A percentile compares a stretch with the other conserved stretches of the same genome.
These are phyloP conservation scores for Vitellaria paradoxa DNA, from an alignment of 179 eudicot species.

Conservation along the genomic window DNA sequence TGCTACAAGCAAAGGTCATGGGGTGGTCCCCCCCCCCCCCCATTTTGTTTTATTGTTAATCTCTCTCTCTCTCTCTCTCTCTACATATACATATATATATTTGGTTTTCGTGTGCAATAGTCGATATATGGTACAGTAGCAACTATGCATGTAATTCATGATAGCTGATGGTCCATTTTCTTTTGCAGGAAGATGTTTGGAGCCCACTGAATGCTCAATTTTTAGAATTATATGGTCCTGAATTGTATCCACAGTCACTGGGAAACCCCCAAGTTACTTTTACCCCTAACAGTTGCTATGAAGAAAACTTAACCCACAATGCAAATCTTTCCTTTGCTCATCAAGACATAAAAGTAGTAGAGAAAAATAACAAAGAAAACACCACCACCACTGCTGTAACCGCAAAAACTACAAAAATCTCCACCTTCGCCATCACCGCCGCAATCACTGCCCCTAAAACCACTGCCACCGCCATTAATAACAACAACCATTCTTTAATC, in stretches of 20 bases:
- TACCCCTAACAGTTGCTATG: constrained; percentile 43
- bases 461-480: constrained; percentile 17
- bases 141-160: not conserved
- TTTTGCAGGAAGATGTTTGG: constrained; percentile 58
- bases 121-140: not conserved
- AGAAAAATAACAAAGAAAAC: constrained; percentile 2
- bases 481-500: constrained; percentile 34
- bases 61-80: not conserved
- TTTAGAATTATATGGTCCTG: constrained; percentile 61
- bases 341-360: constrained; percentile 26
- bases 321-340: constrained; percentile 29
- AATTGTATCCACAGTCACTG: constrained; percentile 52
- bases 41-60: too few species aligned
- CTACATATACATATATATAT: not conserved
- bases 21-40: too few species aligned
- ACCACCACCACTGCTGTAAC: constrained; percentile 1
- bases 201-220: constrained; percentile 57
- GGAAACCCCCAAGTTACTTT: constrained; percentile 66
- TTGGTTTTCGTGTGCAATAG: not conserved
- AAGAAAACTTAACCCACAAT: constrained; percentile 35
- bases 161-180: not conserved
- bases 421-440: constrained; percentile 20
- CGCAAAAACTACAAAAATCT: constrained; percentile 11
- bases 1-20: not conserved
- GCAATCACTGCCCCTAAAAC: constrained; percentile 13